Base-by-base conservation (phyloP, 805 yeast genomes). In the Clavispora fructus region DNA sequence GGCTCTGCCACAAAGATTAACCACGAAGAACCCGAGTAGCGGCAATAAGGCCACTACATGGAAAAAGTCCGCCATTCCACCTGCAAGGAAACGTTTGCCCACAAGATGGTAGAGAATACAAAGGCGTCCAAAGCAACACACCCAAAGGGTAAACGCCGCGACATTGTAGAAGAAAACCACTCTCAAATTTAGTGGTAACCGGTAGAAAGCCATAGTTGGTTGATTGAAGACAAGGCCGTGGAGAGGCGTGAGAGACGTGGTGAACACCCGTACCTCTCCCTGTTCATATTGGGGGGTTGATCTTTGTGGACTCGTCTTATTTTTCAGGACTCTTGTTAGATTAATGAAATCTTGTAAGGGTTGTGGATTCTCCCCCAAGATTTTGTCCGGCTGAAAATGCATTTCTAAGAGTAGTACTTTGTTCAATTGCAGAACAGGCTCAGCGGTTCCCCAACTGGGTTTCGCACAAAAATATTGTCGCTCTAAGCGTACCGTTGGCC, bases 41-140 rank as follows among this genome's bases (percentile, higher is more conserved):
- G 75, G 75, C 8, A 64, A 47, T 16, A 67, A 47, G 1, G 75
- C 52, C 27, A 71, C 70, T 10, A 64, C 64, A 40, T 71, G 75
- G 54, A 81, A 77, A 63, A 82, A 84, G 52, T 79, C 85, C 39
- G 87, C 86, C 11, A 85, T 79, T 0, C 88, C 90, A 7, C 84
- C 88, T 1, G 89, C 85, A 17, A 84, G 61, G 52, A 82, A 84
- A 51, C 69, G 70, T 29, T 80, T 62, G 0, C 88, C 86, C n/a
- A 82, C 87, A 25, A 85, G 63, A 0, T 87, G 87, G 39, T 79
- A 64, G 28, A 85, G 63, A 1, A 82, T 63, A 12, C 73, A 45
- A 50, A 82, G 71, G 40, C 92, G 62, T 2, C 70, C 54, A 43
- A 63, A 66, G 48, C 79, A 75, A 48, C 78, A 68, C 7, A 69